Evolutionary conservation across 805 yeast genomes (phyloP).

Genomic region (Cyberlindnera xylosilytica): DNA sequence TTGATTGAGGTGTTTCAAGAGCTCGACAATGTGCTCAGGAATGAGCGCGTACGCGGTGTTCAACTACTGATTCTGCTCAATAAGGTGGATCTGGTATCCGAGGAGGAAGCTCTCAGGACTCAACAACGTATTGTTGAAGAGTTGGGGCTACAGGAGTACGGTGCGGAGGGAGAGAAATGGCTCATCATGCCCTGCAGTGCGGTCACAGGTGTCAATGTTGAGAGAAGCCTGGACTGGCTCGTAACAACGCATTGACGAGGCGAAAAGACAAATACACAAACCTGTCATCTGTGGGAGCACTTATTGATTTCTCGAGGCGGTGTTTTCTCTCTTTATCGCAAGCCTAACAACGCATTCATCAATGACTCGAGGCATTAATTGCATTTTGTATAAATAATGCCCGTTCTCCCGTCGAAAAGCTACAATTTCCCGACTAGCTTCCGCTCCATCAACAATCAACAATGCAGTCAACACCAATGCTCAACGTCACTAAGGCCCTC

Average conservation of each 20-base stretch:
- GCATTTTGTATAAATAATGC: too few species aligned
- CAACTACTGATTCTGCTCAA: slow-evolving; percentile 69
- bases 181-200: slow-evolving; percentile 14
- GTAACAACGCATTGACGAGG: background rate
- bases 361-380: too few species aligned
- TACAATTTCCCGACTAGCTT: too few species aligned
- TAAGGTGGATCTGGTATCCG: slow-evolving; percentile 60
- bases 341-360: too few species aligned
- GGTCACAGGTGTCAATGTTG: slow-evolving; percentile 9
- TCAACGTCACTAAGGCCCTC: too few species aligned
- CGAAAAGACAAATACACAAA: too few species aligned
- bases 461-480: too few species aligned
- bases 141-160: slow-evolving; percentile 13
- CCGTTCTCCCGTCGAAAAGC: too few species aligned
- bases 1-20: slow-evolving; percentile 64
- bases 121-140: slow-evolving; percentile 7
- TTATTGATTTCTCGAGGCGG: too few species aligned
- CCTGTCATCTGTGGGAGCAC: too few species aligned
- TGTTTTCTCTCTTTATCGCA: too few species aligned
- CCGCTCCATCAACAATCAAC: too few species aligned
- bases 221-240: slow-evolving; percentile 11
- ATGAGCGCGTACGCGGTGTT: slow-evolving; percentile 65
- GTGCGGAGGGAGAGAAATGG: slow-evolving; percentile 17
- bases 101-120: slow-evolving; percentile 22
- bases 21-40: slow-evolving; percentile 51